A percentile compares a stretch with the other conserved stretches of the same genome.
These are phyloP conservation scores for Torulaspora maleeae DNA, from an alignment of 805 yeast species.

Conservation along the genomic window DNA sequence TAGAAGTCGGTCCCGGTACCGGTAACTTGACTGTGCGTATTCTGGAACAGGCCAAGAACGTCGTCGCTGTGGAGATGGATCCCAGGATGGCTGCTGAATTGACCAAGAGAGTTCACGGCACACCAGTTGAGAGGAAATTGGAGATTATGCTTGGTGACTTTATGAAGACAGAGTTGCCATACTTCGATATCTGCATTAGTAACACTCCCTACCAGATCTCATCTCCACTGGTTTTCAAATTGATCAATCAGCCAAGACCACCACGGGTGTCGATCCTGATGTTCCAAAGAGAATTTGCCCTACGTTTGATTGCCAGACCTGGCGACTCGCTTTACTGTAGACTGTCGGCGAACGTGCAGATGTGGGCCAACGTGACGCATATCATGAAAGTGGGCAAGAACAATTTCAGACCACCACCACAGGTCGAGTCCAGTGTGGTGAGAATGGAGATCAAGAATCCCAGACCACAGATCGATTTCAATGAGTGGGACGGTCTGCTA, in stretches of 20 bases:
- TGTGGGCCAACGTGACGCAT: constrained; percentile 99
- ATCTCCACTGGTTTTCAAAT: constrained; percentile 90
- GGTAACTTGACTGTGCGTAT: constrained; percentile 94
- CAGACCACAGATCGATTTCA: constrained; percentile 87
- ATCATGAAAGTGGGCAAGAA: constrained; percentile 97
- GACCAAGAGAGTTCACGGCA: constrained; percentile 95
- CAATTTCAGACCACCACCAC: constrained; percentile 97
- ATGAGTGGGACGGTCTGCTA: constrained; percentile 95
- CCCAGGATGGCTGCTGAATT: constrained; percentile 99
- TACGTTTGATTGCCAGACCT: constrained; percentile 89
- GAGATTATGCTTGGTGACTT: constrained; percentile 93
- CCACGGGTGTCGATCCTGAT: constrained; percentile 92
- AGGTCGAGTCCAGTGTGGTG: constrained; percentile 95
- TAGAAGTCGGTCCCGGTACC: constrained; percentile 99
- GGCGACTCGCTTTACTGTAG: constrained; percentile 94
- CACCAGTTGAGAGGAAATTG: constrained; percentile 85
- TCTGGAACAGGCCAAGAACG: constrained; percentile 85
- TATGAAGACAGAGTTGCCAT: constrained; percentile 91
- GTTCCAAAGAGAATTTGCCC: constrained; percentile 97
- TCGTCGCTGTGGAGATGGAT: constrained; percentile 96
- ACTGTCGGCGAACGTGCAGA: constrained; percentile 92
- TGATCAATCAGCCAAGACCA: constrained; percentile 85
- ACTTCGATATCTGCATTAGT: constrained; percentile 92
- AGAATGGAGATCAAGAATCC: constrained; percentile 88
- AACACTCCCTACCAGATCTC: constrained; percentile 98